Evolutionary conservation across 2,329 filamentous ascomycete genomes (phyloP), one percentile per base, ranked within the genome.

Genomic region (Fusarium napiforme): DNA sequence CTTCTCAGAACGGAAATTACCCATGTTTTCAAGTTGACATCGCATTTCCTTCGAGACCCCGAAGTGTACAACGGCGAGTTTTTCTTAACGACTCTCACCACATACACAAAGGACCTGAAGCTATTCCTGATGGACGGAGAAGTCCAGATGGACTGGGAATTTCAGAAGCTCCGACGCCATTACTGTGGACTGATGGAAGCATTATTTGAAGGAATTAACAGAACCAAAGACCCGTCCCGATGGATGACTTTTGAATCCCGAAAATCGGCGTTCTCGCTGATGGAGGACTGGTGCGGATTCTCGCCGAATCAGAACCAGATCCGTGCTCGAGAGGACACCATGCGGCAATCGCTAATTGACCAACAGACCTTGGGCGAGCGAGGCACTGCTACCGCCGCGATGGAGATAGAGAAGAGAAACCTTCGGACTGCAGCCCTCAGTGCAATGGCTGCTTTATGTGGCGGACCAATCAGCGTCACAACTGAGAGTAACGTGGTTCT

Each of bases 281-380:
- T 99, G 95, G 96, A 99, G 82, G 96, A 98, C 74, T 99, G 97
- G 97, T 99, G 96, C 80, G 96, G 96, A 5, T 98, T 97, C 81
- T 97, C 95, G 12, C 94, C 95, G 0, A 97, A 98, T 73, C 94
- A 97, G 79, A 87, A 85, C 19, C 93, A 97, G 73, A 93, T 97
- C 45, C 90, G 92, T 9, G 91, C 92, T 65, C 89, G 94, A 69
- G 95, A 98, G 82, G 93, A 97, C 70, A 93, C 90, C 40, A 97
- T 98, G 92, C 89, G 94, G 47, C 93, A 95, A 75, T 94, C 93
- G 6, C 87, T 96, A 74, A 91, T 97, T 40, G 91, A 96, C 59
- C 92, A 94, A 62, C 93, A 96, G 64, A 90, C 92, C 26, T 82
- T 92, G 23, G 91, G 91, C 18, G 94, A 95, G 78, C 89, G 93